Evolutionary conservation across 2,329 filamentous ascomycete species (phyloP).

Genomic region (Monosporascus cannonballus): DNA sequence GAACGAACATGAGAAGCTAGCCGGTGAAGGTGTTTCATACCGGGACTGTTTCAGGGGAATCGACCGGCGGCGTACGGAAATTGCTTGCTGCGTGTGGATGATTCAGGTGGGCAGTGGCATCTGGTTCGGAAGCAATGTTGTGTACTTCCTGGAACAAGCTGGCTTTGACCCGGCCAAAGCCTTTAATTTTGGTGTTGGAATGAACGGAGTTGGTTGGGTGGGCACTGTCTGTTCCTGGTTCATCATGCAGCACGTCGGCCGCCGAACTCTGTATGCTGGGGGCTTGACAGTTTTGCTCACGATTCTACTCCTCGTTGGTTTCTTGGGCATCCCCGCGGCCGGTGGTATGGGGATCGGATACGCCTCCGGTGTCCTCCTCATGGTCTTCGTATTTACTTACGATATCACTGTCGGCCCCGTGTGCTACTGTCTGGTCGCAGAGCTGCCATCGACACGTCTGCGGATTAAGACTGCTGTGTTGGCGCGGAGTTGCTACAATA

Average conservation of each 20-base stretch:
- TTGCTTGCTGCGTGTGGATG: conserved; percentile 21
- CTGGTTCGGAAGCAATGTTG: conserved; percentile 20
- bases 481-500: conserved; percentile 31
- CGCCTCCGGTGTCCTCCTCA: conserved; percentile 29
- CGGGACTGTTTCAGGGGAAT: conserved; percentile 30
- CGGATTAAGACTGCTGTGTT: conserved; percentile 35
- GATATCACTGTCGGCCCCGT: conserved; percentile 36
- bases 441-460: conserved; percentile 34
- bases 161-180: conserved; percentile 13
- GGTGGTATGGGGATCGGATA: conserved; percentile 31
- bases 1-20: too few relatives aligned
- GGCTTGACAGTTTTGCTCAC: conserved; percentile 28
- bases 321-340: conserved; percentile 31
- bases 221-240: conserved; percentile 31
- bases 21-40: conserved; percentile 15
- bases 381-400: conserved; percentile 34
- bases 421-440: conserved; percentile 37
- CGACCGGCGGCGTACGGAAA: conserved; percentile 28
- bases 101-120: conserved; percentile 16
- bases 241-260: conserved; percentile 25
- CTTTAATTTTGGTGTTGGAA: conserved; percentile 8
- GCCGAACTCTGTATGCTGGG: conserved; percentile 27
- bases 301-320: conserved; percentile 28
- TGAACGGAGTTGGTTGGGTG: conserved; percentile 4
- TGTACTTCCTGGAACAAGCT: conserved; percentile 25